Evolutionary conservation across 1,139 yeast genomes (phyloP), one percentile per base, ranked within the genome.

Genomic region (Eremothecium cymbalariae): DNA sequence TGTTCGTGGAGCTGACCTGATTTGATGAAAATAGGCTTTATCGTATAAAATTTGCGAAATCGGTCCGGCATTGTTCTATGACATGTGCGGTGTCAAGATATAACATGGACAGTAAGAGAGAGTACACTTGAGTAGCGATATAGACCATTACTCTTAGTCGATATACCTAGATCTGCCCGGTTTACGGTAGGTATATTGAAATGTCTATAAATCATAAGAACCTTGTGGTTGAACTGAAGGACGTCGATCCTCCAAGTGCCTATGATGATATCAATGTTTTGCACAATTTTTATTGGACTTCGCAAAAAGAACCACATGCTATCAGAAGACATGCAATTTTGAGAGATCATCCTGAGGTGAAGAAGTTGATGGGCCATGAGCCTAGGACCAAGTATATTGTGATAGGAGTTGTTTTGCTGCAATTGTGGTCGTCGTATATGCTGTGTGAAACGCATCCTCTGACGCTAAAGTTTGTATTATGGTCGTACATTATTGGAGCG

Each of bases 401-500:
- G 5, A 40, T 68, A 2, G 65, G 66, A 1, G 88, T 86, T 8
- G 85, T 83, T 8, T 44, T 64, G 1, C 47, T 79, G 15, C 96
- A 86, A 56, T 62, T 83, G 29, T 38, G 70, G 0, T 58, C 70
- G 7, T 94, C 94, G 0, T 74, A 68, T 49, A 59, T 67, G 38
- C 63, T 86, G 37, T 66, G 80, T 40, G 55, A 78, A 47, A 68
- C 77, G 0, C 60, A 70, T 14, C 68, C 81, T 20, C 60, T 72
- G 31, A 59, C 70, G 18, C 68, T 68, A 65, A 67, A 67, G 45
- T 82, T 80, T 54, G 58, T 83, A 53, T 49, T 65, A 0, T 55
- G 72, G 15, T 90, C 94, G 2, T 86, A 86, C 51, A 59, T 79
- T 15, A 65, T 86, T 39, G 96, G 96, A 2, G 95, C 93, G 13